Conservation (phyloP, 768 basidiomycete species). For the Scleroderma bovista region DNA sequence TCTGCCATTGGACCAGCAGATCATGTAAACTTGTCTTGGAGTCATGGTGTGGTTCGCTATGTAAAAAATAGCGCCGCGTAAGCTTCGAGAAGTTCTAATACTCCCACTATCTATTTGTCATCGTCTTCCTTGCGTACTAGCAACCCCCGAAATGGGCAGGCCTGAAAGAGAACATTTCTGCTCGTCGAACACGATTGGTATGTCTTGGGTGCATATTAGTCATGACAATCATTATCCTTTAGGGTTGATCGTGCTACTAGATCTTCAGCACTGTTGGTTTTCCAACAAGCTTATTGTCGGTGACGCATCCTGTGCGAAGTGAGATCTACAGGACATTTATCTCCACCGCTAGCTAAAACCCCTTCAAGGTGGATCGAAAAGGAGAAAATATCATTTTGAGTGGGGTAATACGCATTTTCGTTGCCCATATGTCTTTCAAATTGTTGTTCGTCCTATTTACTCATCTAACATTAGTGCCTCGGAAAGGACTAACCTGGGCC, state of each 20-base stretch:
- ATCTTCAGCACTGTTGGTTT: conserved; percentile 76
- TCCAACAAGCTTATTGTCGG: conserved; percentile 80
- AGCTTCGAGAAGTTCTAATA: conserved; percentile 92
- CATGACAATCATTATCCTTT: neutral
- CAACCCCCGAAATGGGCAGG: conserved; percentile 91
- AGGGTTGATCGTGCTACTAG: conserved; percentile 3
- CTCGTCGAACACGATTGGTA: conserved; percentile 77
- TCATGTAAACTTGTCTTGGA: conserved; percentile 70
- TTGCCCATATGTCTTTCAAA: too few relatives aligned
- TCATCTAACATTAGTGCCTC: too few relatives aligned
- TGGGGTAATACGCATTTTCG: conserved; percentile 95
- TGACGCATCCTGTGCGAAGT: conserved; percentile 91
- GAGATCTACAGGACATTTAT: conserved; percentile 90
- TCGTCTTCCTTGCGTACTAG: conserved; percentile 94
- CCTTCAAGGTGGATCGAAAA: conserved; percentile 96
- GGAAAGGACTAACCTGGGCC: too few relatives aligned
- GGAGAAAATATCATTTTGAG: conserved; percentile 76
- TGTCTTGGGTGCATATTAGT: conserved; percentile 77
- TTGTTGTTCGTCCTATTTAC: too few relatives aligned
- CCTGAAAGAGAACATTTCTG: conserved; percentile 87
- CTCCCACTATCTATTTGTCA: conserved; percentile 80
- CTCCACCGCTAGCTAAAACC: conserved; percentile 93
- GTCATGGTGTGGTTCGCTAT: conserved; percentile 83
- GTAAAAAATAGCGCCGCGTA: conserved; percentile 70
- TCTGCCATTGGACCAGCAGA: conserved; percentile 87